These are phyloP conservation scores for Aureoboletus auriporus DNA, from an alignment of 768 basidiomycete genomes.

Conservation along the genomic window DNA sequence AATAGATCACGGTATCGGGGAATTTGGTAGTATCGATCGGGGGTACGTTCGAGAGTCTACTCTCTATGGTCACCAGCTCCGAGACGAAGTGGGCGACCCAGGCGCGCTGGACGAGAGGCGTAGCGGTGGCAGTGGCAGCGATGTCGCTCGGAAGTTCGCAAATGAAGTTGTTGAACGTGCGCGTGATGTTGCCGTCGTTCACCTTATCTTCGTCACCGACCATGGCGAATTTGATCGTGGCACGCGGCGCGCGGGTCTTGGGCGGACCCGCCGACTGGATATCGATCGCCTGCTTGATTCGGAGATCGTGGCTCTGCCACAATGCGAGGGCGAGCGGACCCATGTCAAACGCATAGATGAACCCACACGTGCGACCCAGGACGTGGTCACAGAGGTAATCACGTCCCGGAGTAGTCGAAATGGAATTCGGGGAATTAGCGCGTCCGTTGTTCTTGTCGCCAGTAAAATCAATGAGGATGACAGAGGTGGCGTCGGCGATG, in stretches of 20 bases:
- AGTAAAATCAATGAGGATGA: slow-evolving; percentile 26
- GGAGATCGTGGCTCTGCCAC: slow-evolving; percentile 29
- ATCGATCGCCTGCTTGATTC: slow-evolving; percentile 32
- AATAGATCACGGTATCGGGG: slow-evolving; percentile 14
- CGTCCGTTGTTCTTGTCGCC: slow-evolving; percentile 32
- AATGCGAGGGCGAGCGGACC: slow-evolving; percentile 27
- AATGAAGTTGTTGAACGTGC: slow-evolving; percentile 6
- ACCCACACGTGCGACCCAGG: slow-evolving; percentile 25
- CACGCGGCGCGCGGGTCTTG: slow-evolving; percentile 15
- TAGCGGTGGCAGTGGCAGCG: slow-evolving; percentile 1
- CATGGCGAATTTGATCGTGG: slow-evolving; percentile 15
- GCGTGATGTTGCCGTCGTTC: slow-evolving; percentile 13
- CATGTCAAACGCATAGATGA: slow-evolving; percentile 30
- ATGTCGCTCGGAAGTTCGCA: slow-evolving; percentile 4
- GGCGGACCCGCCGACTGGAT: slow-evolving; percentile 20
- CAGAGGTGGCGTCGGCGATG: slow-evolving; percentile 23
- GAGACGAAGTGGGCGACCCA: slow-evolving; percentile 31
- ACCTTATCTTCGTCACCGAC: neutral
- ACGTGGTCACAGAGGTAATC: slow-evolving; percentile 28
- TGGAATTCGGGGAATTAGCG: slow-evolving; percentile 20
- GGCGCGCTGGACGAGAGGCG: slow-evolving; percentile 26
- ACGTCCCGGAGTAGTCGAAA: slow-evolving; percentile 15
- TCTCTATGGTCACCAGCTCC: slow-evolving; percentile 19
- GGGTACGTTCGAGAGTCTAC: slow-evolving; percentile 16
- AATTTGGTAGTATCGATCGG: slow-evolving; percentile 27